These are phyloP conservation scores for Gnomoniopsis sp. DNA, from an alignment of 2,329 filamentous ascomycete species.

Conservation along the genomic window DNA sequence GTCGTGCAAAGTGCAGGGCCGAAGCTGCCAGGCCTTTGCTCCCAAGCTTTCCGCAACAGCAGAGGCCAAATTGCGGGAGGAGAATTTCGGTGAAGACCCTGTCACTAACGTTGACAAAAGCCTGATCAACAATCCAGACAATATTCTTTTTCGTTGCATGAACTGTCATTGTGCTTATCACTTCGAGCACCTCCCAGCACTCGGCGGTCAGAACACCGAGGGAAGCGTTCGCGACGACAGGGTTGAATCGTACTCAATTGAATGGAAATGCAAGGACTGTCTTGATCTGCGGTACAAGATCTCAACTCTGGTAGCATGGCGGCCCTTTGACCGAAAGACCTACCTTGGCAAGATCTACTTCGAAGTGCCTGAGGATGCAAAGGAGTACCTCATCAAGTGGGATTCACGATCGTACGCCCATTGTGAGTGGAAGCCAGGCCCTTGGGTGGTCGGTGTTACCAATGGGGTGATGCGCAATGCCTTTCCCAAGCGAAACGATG, in stretches of 20 bases:
- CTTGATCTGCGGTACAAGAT: slow-evolving; percentile 62
- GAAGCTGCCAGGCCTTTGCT: slow-evolving; percentile 73
- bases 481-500: slow-evolving; percentile 69
- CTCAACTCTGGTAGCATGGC: slow-evolving; percentile 82
- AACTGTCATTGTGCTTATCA: slow-evolving; percentile 79
- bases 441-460: slow-evolving; percentile 79
- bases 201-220: slow-evolving; percentile 32
- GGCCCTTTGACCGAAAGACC: slow-evolving; percentile 58
- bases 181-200: slow-evolving; percentile 71
- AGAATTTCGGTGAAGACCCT: slow-evolving; percentile 78
- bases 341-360: slow-evolving; percentile 53
- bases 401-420: slow-evolving; percentile 75
- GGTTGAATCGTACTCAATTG: slow-evolving; percentile 67
- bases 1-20: slow-evolving; percentile 61
- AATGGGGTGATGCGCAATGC: slow-evolving; percentile 62
- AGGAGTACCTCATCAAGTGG: slow-evolving; percentile 93
- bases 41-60: slow-evolving; percentile 68
- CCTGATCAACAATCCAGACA: slow-evolving; percentile 71
- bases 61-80: slow-evolving; percentile 77
- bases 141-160: slow-evolving; percentile 79
- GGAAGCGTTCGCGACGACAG: slow-evolving; percentile 56
- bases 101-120: slow-evolving; percentile 58
- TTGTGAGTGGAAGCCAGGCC: slow-evolving; percentile 81
- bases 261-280: slow-evolving; percentile 82
- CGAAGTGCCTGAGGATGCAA: slow-evolving; percentile 68